Percentiles rank a stretch among this genome's conserved stretches.
phyloP scores from a whole-genome alignment of 352 stramenopile species.

The Lagenidium giganteum region DNA sequence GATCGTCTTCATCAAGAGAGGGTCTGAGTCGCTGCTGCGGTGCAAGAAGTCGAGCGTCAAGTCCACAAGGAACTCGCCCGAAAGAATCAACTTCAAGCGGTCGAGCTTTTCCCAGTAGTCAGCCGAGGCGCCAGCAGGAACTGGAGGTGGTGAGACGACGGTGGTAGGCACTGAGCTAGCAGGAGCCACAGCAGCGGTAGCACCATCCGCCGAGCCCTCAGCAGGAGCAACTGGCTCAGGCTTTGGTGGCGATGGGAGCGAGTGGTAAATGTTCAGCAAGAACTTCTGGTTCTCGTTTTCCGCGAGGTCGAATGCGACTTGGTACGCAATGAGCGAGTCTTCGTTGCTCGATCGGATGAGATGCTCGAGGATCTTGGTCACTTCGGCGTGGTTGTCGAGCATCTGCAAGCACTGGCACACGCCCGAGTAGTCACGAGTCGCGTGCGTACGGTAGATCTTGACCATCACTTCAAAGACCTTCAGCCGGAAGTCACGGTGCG shows the following conservation, averaged over 20 bases:
- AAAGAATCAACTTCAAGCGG: constrained; percentile 87
- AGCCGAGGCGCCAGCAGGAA: constrained; percentile 36
- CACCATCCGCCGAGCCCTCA: constrained; percentile 22
- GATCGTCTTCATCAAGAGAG: constrained; percentile 92
- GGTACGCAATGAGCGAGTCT: constrained; percentile 91
- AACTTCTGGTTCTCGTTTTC: constrained; percentile 99
- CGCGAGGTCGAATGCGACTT: constrained; percentile 97
- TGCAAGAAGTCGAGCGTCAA: constrained; percentile 93
- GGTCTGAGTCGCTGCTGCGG: constrained; percentile 86
- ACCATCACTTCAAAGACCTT: constrained; percentile 93
- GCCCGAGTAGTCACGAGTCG: constrained; percentile 64
- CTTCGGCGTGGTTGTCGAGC: constrained; percentile 78
- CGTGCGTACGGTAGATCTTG: constrained; percentile 59
- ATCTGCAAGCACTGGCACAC: constrained; percentile 88
- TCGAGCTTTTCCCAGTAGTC: constrained; percentile 82
- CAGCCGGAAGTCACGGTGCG: constrained; percentile 92
- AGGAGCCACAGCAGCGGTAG: constrained; percentile 10
- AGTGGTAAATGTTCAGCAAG: constrained; percentile 87
- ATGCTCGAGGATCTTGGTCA: constrained; percentile 83
- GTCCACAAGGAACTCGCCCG: constrained; percentile 89
- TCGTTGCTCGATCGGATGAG: constrained; percentile 74
- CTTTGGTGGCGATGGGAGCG: constrained; percentile 61
- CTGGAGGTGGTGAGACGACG: constrained; percentile 23
- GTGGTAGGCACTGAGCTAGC: constrained; percentile 5
- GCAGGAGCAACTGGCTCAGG: constrained; percentile 18